Evolutionary conservation across 2,329 filamentous ascomycete species (phyloP).

Genomic region (Neoarthrinium moseri): DNA sequence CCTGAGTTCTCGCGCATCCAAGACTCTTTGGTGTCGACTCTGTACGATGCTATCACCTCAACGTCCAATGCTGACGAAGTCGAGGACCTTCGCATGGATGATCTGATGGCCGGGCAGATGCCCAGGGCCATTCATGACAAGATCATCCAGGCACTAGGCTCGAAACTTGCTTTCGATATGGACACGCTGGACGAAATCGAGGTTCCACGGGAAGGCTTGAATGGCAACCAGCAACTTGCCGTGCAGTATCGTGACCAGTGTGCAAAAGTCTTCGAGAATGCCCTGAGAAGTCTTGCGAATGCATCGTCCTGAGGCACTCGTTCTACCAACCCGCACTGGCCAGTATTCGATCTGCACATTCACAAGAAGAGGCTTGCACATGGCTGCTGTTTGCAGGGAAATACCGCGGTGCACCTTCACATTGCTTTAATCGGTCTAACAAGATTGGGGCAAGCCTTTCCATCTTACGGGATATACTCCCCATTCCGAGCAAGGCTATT

Average conservation of each 20-base stretch:
- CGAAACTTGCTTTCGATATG: slow-evolving; percentile 40
- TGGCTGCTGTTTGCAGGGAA: no score
- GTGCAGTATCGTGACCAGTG: slow-evolving; percentile 49
- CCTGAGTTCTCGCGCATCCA: slow-evolving; percentile 50
- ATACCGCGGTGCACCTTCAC: no score
- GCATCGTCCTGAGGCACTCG: not conserved
- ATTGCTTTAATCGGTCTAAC: no score
- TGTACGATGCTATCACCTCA: slow-evolving; percentile 35
- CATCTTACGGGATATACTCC: no score
- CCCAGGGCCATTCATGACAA: slow-evolving; percentile 35
- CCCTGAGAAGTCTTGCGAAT: slow-evolving; percentile 24
- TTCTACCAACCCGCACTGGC: no score
- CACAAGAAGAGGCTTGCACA: not conserved
- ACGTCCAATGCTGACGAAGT: slow-evolving; percentile 8
- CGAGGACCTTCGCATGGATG: slow-evolving; percentile 26
- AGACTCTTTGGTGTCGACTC: slow-evolving; percentile 51
- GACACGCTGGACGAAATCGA: slow-evolving; percentile 44
- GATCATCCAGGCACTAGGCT: slow-evolving; percentile 32
- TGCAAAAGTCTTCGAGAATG: slow-evolving; percentile 44
- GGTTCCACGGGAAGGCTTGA: slow-evolving; percentile 33
- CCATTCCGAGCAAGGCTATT: no score
- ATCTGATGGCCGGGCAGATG: slow-evolving; percentile 43
- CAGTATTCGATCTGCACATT: slow-evolving; percentile 8
- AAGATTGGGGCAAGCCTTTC: no score
- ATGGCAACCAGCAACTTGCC: slow-evolving; percentile 46